Percentiles rank a stretch among this genome's conserved stretches.
Evolutionary conservation across 768 basidiomycete genomes (phyloP).

Genomic region (Collybia sp.): DNA sequence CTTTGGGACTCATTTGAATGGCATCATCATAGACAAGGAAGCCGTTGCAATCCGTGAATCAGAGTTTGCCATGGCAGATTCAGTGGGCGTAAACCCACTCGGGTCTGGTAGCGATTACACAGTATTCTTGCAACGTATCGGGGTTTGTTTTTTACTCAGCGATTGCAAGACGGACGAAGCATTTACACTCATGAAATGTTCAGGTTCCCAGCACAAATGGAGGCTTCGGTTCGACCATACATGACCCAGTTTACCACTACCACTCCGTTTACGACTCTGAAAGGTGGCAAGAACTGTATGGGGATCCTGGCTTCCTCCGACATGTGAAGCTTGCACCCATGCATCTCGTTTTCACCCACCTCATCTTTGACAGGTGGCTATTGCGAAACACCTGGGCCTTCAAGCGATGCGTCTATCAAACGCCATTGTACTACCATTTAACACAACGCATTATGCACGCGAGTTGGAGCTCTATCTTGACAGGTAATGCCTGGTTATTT

Average conservation of each 20-base stretch:
- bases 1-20: conserved; percentile 22
- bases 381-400: conserved; percentile 22
- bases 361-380: conserved; percentile 38
- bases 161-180: conserved; percentile 1
- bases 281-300: conserved; percentile 56
- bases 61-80: conserved; percentile 4
- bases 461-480: conserved; percentile 51
- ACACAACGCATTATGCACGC: conserved; percentile 62
- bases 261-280: conserved; percentile 56
- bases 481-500: conserved; percentile 25
- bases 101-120: conserved; percentile 75
- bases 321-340: conserved; percentile 35
- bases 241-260: conserved; percentile 56
- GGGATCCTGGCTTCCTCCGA: conserved; percentile 57
- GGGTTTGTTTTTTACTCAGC: conserved; percentile 3
- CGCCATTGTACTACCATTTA: conserved; percentile 54
- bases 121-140: conserved; percentile 19
- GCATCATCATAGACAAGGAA: conserved; percentile 3
- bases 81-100: conserved; percentile 37
- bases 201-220: not conserved
- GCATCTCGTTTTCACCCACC: not conserved
- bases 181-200: not conserved
- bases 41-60: conserved; percentile 10
- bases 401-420: conserved; percentile 49
- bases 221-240: not conserved